Evolutionary conservation across 345 rosid genomes (phyloP).

Genomic region (Salix caprea): DNA sequence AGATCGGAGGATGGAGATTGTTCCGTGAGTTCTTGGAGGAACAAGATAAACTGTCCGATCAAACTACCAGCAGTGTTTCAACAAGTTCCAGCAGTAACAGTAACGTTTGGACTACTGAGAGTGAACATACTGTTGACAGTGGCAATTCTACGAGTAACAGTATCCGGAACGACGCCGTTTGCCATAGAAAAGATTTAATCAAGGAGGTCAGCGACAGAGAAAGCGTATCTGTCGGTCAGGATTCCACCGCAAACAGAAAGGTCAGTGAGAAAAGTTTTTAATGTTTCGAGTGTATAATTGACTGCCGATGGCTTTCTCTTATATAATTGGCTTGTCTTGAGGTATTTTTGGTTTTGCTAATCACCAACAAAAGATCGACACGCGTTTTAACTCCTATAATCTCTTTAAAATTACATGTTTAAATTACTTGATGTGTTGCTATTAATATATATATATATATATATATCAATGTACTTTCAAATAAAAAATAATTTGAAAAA

Average conservation of each 20-base stretch:
- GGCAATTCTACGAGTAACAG: constrained; percentile 23
- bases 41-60: constrained; percentile 35
- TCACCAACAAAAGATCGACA: neutral
- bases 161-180: constrained; percentile 33
- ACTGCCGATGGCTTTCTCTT: constrained; percentile 18
- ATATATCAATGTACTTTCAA: too few species aligned
- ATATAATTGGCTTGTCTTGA: neutral
- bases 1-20: constrained; percentile 46
- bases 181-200: constrained; percentile 3
- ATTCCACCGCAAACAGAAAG: constrained; percentile 43
- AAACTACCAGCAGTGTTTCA: constrained; percentile 8
- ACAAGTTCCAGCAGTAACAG: constrained; percentile 21
- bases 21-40: constrained; percentile 45
- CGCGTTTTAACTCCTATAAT: neutral
- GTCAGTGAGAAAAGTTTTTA: constrained; percentile 26
- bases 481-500: too few species aligned
- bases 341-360: constrained; percentile 1
- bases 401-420: neutral
- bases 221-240: constrained; percentile 43
- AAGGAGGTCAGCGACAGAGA: constrained; percentile 27
- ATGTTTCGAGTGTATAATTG: constrained; percentile 5
- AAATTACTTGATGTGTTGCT: too few species aligned
- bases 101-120: constrained; percentile 39
- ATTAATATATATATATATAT: too few species aligned
- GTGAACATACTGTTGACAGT: constrained; percentile 41